These are phyloP conservation scores for Cryptococcus sp. DNA, from an alignment of 1,284 basidiomycete genomes.

Conservation along the genomic window DNA sequence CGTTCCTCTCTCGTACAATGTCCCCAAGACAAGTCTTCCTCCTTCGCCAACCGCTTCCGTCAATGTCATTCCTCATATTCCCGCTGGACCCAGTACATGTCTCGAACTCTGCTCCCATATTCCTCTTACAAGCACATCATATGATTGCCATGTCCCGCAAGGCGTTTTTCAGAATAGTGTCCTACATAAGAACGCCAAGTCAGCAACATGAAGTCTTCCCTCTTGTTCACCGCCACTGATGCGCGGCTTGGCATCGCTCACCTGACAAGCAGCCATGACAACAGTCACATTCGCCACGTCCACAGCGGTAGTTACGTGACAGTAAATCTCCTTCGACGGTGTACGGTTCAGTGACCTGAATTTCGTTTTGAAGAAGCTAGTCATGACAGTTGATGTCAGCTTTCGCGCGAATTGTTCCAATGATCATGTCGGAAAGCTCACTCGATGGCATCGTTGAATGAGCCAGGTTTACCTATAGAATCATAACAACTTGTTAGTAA, in stretches of 20 bases:
- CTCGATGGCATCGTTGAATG: constrained; percentile 37
- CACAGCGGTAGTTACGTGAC: constrained; percentile 32
- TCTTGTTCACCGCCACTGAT: neutral
- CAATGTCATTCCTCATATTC: too few species aligned
- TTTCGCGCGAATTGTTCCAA: neutral
- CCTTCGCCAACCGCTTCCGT: too few species aligned
- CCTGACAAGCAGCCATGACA: constrained; percentile 28
- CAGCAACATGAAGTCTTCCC: neutral
- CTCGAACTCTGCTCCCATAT: too few species aligned
- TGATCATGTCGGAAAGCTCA: neutral
- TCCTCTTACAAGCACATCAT: constrained; percentile 1
- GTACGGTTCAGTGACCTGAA: constrained; percentile 81
- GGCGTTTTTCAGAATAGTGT: constrained; percentile 20
- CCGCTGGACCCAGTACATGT: too few species aligned
- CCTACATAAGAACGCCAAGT: neutral
- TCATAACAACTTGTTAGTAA: too few species aligned
- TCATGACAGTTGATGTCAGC: constrained; percentile 31
- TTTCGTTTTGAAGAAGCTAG: constrained; percentile 79
- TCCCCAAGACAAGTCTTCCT: too few species aligned
- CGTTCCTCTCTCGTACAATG: too few species aligned
- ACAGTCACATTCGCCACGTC: constrained; percentile 29
- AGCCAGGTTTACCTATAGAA: constrained; percentile 60
- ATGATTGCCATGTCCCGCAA: constrained; percentile 28
- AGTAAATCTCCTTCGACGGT: constrained; percentile 84
- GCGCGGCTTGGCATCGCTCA: neutral